phyloP scores from a whole-genome alignment of 2,329 filamentous ascomycete genomes.

The Domatiomyces catenatus region DNA sequence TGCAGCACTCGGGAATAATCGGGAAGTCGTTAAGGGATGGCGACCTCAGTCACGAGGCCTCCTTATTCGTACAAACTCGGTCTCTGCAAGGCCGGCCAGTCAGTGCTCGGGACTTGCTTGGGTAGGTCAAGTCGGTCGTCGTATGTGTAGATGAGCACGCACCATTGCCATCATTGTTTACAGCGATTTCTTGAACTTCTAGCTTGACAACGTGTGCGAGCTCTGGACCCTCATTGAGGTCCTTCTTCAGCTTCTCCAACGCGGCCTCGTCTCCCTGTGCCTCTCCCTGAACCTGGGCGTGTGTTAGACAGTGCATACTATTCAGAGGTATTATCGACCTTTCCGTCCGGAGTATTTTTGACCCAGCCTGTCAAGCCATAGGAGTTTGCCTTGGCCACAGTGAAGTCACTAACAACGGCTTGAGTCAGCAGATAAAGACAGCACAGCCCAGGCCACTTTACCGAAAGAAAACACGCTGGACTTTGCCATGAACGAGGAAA shows the following conservation, averaged over 20 bases:
- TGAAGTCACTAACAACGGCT: constrained; percentile 23
- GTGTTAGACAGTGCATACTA: background rate
- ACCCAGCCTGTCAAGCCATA: constrained; percentile 35
- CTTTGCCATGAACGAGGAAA: constrained; percentile 14
- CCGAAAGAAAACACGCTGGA: constrained; percentile 18
- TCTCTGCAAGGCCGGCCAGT: background rate
- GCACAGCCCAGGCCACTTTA: constrained; percentile 2
- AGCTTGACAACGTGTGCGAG: constrained; percentile 59
- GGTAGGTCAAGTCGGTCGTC: background rate
- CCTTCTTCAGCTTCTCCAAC: constrained; percentile 55
- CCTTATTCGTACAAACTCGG: background rate
- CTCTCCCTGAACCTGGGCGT: constrained; percentile 65
- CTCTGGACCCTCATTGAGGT: constrained; percentile 59
- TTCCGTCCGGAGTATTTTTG: constrained; percentile 31
- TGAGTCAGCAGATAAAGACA: background rate
- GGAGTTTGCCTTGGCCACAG: constrained; percentile 27
- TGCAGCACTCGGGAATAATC: no score
- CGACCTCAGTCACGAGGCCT: background rate
- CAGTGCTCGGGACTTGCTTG: background rate
- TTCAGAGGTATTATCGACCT: constrained; percentile 18
- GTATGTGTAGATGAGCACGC: background rate
- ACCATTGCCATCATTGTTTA: background rate
- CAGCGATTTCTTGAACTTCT: constrained; percentile 50
- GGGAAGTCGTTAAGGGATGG: no score
- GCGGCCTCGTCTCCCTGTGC: constrained; percentile 57